Conservation (phyloP, 2,329 filamentous ascomycete genomes). For the Fusarium sulawesiense region DNA sequence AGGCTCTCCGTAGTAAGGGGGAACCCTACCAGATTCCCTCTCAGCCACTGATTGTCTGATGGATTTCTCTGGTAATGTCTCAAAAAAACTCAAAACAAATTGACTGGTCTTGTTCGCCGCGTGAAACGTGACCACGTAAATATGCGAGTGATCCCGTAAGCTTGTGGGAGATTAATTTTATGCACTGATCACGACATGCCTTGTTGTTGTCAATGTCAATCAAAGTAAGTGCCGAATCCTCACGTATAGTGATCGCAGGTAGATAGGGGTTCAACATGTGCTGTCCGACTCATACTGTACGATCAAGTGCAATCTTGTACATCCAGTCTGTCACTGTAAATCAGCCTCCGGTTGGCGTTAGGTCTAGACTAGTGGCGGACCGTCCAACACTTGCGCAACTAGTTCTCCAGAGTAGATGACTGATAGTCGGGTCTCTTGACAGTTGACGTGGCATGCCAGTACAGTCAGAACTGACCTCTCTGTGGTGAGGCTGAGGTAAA, state of each 20-base stretch:
- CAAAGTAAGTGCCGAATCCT: constrained; percentile 4
- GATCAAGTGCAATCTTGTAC: constrained; percentile 9
- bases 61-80: background rate
- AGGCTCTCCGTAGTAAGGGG: constrained; percentile 17
- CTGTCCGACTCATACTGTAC: constrained; percentile 1
- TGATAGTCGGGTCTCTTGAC: constrained; percentile 29
- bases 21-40: background rate
- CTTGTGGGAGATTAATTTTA: constrained; percentile 43
- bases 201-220: background rate
- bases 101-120: constrained; percentile 20
- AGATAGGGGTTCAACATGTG: constrained; percentile 19
- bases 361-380: constrained; percentile 15
- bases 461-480: constrained; percentile 27
- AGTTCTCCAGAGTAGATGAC: constrained; percentile 18
- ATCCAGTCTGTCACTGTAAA: constrained; percentile 22
- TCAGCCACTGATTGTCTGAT: too few species aligned
- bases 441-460: constrained; percentile 44
- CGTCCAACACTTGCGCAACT: constrained; percentile 14
- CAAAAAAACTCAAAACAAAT: constrained; percentile 1
- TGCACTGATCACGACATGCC: constrained; percentile 18
- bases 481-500: constrained; percentile 20
- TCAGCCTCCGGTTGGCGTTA: constrained; percentile 22
- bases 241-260: background rate
- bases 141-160: constrained; percentile 44
- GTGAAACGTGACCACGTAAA: constrained; percentile 44